Base-by-base conservation (phyloP, 768 basidiomycete genomes). In the Sporobolomyces roseus region DNA sequence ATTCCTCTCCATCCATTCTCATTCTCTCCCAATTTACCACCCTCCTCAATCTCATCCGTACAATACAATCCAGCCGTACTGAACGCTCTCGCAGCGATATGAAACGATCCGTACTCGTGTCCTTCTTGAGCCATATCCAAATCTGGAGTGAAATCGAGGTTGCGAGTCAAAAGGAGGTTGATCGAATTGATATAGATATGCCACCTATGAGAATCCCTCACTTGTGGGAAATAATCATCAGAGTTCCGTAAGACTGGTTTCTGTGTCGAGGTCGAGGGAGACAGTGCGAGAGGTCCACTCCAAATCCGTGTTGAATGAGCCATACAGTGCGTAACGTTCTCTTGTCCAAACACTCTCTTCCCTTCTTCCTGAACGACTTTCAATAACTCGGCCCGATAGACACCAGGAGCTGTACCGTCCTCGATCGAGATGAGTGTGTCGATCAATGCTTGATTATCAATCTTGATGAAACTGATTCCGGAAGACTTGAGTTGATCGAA, bases 191-290 rank as follows among this genome's bases (percentile, higher is more conserved):
- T 45, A n/a, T 62, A 61, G 46, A 74, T 13, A 46, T 74, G 72
- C 67, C 58, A 75, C 5, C 74, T 61, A 50, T 76, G 75, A n/a
- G 68, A 56, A 48, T 70, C 65, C 32, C 56, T 49, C 19, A 27
- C 65, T 48, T 48, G 17, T 10, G 75, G 75, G 52, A 70, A 72
- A 60, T 50, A 76, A 64, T 76, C 75, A 56, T 76, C 75, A 21
- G 51, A 60, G 50, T 66, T 70, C 54, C 73, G 65, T 27, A 67
- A 30, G 14, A 65, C 46, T 27, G 46, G 35, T 23, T 35, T 23
- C 35, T 33, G 33, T 4, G 52, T 27, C 30, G 50, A 51, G 27
- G 50, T 3, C 10, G 56, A 33, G 8, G 35, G 45, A 35, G 30
- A 69, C 61, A 59, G 41, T 12, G 41, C 56, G 63, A 63, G 36